Conservation (phyloP, 1,139 yeast genomes). For the Candida dubliniensis region DNA sequence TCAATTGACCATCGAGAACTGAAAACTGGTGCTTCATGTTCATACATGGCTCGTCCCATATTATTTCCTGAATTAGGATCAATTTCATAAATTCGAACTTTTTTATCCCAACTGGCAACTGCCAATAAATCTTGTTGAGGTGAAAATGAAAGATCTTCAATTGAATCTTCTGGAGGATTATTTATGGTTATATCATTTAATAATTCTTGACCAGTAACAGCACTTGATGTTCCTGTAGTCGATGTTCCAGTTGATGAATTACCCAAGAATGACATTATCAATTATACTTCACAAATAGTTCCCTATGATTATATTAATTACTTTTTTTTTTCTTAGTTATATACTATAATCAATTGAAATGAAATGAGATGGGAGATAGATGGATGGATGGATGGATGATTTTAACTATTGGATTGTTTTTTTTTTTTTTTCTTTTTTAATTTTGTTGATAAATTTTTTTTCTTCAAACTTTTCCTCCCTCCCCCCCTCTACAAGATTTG, state of each 20-base stretch:
- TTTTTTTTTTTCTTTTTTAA: neutral
- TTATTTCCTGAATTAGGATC: constrained; percentile 63
- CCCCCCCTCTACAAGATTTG: too few relatives aligned
- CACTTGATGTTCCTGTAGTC: constrained; percentile 21
- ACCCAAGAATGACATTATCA: constrained; percentile 31
- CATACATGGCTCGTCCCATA: constrained; percentile 87
- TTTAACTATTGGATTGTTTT: neutral
- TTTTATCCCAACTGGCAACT: constrained; percentile 93
- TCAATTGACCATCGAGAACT: constrained; percentile 81
- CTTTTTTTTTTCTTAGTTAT: too few relatives aligned
- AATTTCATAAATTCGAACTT: constrained; percentile 89
- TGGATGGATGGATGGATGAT: too few relatives aligned
- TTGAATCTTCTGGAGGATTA: constrained; percentile 89
- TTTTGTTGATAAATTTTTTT: too few relatives aligned
- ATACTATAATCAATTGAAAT: neutral
- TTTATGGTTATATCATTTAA: constrained; percentile 74
- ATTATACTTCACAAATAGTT: neutral
- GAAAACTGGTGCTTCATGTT: constrained; percentile 87
- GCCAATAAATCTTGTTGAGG: constrained; percentile 84
- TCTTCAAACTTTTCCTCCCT: too few relatives aligned
- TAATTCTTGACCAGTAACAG: constrained; percentile 67
- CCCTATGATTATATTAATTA: too few relatives aligned
- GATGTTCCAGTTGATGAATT: constrained; percentile 17
- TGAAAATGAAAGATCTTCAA: constrained; percentile 86
- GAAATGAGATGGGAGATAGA: too few relatives aligned